Base-by-base conservation (phyloP, 139 green algal genomes). In the Picochlorum sp. region DNA sequence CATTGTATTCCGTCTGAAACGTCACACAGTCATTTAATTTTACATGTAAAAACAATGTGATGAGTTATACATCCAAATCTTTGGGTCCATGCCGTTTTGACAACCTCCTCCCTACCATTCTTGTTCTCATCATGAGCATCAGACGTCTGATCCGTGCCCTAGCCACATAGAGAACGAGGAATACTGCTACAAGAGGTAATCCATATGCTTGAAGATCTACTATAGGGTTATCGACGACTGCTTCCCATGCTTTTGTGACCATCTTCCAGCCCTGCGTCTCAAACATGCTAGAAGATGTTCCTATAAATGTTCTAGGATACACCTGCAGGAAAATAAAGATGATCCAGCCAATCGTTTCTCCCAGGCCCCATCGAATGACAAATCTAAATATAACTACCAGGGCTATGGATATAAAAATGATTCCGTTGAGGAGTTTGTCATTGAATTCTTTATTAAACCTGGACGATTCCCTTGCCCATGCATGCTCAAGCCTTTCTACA, bases 391-490 rank as follows among this genome's bases (percentile, higher is more conserved):
- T 21, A 6, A 92, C 41, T 45, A 86, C 82, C 20, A 63, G 70
- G 16, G 58, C 74, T 30, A 94, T 62, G 7, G 74, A 51, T 10
- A 78, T 14, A 49, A 82, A 30, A 7, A 86, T 49, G 57, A 94
- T 76, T 9, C 81, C 87, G 18, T 76, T 84, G 68, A 83, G 85
- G 24, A 94, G 67, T 32, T 83, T 73, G 70, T 87, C 79, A 74
- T 95, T 95, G 81, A 93, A 95, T 58, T 89, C 84, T 16, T 74
- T 72, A n/a, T 59, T 71, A 61, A 94, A 94, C 13, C 82, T 79
- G 0, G 20, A 56, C 16, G 65, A 64, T 74, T 76, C 85, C 41
- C 69, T 65, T 44, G 59, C 51, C 78, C 74, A 83, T 6, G 81
- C 78, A 44, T 77, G 65, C 13, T 60, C 50, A 52, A 84, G 60